These are phyloP conservation scores for Dovyalis caffra DNA, from an alignment of 345 rosid genomes.

Conservation along the genomic window DNA sequence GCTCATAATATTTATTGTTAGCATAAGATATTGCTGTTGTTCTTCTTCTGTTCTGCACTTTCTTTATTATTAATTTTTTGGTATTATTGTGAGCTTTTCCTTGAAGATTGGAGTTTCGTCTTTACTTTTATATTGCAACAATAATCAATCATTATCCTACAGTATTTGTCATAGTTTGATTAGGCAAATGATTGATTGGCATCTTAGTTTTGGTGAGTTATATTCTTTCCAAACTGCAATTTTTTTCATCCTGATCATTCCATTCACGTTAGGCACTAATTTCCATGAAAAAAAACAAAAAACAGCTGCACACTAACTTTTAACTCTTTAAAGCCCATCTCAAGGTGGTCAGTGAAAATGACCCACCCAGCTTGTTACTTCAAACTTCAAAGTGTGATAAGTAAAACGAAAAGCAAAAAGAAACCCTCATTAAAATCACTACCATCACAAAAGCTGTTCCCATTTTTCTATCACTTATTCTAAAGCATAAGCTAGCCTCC, in stretches of 20 bases:
- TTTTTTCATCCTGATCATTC: not conserved
- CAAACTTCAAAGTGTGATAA: not conserved
- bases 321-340: too few relatives aligned
- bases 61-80: too few relatives aligned
- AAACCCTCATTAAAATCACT: not conserved
- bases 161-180: not conserved
- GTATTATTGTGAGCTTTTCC: not conserved
- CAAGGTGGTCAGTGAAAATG: not conserved
- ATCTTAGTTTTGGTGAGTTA: not conserved
- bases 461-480: not conserved
- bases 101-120: not conserved
- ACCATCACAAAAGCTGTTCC: not conserved
- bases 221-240: not conserved
- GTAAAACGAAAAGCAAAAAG: not conserved
- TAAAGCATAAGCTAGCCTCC: not conserved
- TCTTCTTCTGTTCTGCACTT: not conserved
- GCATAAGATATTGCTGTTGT: not conserved
- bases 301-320: too few relatives aligned
- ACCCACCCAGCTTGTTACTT: not conserved
- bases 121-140: not conserved
- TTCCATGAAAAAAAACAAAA: not conserved
- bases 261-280: not conserved
- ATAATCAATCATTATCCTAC: not conserved
- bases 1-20: not conserved
- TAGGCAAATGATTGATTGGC: not conserved